A percentile compares a stretch with the other conserved stretches of the same genome.
These are phyloP conservation scores for Geoglossum cookeanum DNA, from an alignment of 2,329 filamentous ascomycete genomes.

Conservation along the genomic window DNA sequence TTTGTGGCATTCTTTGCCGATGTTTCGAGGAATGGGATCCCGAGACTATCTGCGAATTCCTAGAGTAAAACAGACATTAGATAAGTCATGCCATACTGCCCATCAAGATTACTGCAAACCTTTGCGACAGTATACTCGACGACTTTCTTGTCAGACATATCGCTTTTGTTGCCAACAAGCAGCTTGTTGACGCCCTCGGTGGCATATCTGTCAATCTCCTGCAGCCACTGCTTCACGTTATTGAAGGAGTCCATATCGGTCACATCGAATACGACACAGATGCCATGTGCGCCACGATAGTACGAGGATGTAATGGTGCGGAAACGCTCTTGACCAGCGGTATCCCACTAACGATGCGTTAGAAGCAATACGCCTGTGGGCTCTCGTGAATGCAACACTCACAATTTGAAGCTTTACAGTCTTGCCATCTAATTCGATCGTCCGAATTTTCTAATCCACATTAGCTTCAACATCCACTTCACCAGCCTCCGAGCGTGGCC, in stretches of 20 bases:
- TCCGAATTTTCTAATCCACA: constrained; percentile 85
- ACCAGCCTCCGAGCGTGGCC: neutral
- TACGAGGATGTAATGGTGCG: constrained; percentile 98
- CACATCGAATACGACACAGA: constrained; percentile 99
- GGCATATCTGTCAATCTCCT: constrained; percentile 97
- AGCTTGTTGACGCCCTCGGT: constrained; percentile 99
- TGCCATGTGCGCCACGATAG: constrained; percentile 96
- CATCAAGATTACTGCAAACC: constrained; percentile 35
- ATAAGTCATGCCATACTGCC: constrained; percentile 1
- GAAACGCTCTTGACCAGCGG: constrained; percentile 97
- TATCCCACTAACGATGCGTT: constrained; percentile 67
- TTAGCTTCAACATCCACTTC: neutral
- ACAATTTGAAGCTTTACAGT: constrained; percentile 99
- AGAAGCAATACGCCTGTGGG: neutral
- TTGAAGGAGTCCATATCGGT: constrained; percentile 99
- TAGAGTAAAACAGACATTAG: constrained; percentile 21
- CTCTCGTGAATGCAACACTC: constrained; percentile 23
- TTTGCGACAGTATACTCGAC: constrained; percentile 99
- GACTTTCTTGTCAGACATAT: constrained; percentile 99
- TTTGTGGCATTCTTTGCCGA: constrained; percentile 99
- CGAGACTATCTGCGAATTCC: constrained; percentile 98
- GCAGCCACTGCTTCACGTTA: constrained; percentile 99
- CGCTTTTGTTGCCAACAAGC: constrained; percentile 98
- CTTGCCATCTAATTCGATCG: constrained; percentile 98
- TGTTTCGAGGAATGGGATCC: constrained; percentile 98